A percentile compares a stretch with the other conserved stretches of the same genome.
phyloP scores from a whole-genome alignment of 1,284 basidiomycete genomes.

The Pseudomicrostroma phylloplanum region DNA sequence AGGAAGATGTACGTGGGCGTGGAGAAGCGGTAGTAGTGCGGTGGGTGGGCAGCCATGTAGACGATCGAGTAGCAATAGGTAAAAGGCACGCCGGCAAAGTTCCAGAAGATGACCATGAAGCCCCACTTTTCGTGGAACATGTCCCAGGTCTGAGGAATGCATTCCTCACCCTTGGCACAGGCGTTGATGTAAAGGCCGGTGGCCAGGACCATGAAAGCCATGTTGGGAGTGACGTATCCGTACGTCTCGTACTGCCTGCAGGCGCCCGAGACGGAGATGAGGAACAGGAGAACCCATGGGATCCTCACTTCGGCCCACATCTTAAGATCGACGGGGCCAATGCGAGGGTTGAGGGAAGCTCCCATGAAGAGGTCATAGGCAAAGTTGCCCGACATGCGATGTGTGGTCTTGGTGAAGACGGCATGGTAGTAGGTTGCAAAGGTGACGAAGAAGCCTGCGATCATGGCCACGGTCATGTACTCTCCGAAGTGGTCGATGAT shows the following conservation, averaged over 20 bases:
- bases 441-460: constrained; percentile 68
- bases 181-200: constrained; percentile 96
- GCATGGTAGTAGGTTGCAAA: constrained; percentile 46
- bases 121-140: constrained; percentile 51
- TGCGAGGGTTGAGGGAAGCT: constrained; percentile 82
- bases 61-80: constrained; percentile 77
- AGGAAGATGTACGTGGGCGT: constrained; percentile 63
- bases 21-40: constrained; percentile 78
- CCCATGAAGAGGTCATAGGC: constrained; percentile 75
- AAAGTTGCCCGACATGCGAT: constrained; percentile 83
- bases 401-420: constrained; percentile 41
- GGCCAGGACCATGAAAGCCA: constrained; percentile 92
- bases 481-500: constrained; percentile 96
- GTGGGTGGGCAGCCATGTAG: constrained; percentile 89
- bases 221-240: constrained; percentile 90
- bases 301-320: constrained; percentile 99
- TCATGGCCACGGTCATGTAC: constrained; percentile 91
- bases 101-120: constrained; percentile 57
- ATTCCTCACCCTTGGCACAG: constrained; percentile 66
- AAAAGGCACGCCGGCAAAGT: constrained; percentile 74
- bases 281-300: constrained; percentile 93
- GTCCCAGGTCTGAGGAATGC: constrained; percentile 94
- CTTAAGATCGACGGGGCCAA: constrained; percentile 90
- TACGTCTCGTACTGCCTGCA: constrained; percentile 82
- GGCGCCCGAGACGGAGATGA: constrained; percentile 81